Evolutionary conservation across 352 stramenopile genomes (phyloP).

Genomic region (Phytophthora nicotianae): DNA sequence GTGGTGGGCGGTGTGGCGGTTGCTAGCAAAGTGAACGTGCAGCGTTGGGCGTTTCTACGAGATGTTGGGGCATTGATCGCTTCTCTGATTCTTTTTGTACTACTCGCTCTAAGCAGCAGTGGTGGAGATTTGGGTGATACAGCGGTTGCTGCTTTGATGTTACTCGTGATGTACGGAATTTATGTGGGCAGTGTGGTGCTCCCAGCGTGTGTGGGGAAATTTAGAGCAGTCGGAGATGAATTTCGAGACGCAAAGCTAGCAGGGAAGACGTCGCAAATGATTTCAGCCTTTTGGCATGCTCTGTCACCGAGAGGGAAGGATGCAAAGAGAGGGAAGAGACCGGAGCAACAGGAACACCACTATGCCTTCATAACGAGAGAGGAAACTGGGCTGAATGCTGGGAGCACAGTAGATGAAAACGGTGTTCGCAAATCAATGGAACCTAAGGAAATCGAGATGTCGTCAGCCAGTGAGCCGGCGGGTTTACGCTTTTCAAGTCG

Average conservation of each 20-base stretch:
- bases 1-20: conserved; percentile 92
- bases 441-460: conserved; percentile 27
- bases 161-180: conserved; percentile 54
- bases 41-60: conserved; percentile 68
- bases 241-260: conserved; percentile 19
- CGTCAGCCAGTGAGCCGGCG: conserved; percentile 15
- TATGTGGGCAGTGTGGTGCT: conserved; percentile 71
- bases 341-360: conserved; percentile 18
- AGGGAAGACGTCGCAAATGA: conserved; percentile 37
- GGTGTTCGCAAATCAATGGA: conserved; percentile 5
- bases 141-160: conserved; percentile 42
- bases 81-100: conserved; percentile 54
- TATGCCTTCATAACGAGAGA: conserved; percentile 58
- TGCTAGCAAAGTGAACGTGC: conserved; percentile 59
- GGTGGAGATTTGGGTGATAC: conserved; percentile 23
- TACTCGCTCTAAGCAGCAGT: conserved; percentile 33
- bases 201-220: conserved; percentile 50
- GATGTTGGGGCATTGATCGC: conserved; percentile 62
- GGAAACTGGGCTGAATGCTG: conserved; percentile 20
- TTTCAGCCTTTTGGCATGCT: conserved; percentile 83
- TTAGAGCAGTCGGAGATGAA: conserved; percentile 22
- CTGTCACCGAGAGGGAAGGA: conserved; percentile 42
- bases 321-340: conserved; percentile 15
- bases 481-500: conserved; percentile 44
- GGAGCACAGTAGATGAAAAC: conserved; percentile 14